Evolutionary conservation across 1,284 basidiomycete genomes (phyloP).

Genomic region (Cerioporus squamosus): DNA sequence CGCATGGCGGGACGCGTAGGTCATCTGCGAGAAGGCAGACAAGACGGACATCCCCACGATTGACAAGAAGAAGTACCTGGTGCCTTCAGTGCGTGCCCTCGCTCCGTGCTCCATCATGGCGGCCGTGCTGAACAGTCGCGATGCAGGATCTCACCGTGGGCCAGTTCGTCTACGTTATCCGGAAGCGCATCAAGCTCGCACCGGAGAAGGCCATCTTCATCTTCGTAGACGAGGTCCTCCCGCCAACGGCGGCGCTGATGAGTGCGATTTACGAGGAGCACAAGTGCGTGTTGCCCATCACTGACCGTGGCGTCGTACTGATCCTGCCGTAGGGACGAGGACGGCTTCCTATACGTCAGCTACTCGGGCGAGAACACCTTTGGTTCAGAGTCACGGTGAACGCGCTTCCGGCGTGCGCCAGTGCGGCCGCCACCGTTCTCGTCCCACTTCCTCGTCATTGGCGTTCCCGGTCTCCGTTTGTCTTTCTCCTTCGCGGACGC

Average conservation of each 20-base stretch:
- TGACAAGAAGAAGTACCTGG: constrained; percentile 99
- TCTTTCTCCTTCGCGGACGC: constrained; percentile 13
- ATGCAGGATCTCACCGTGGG: constrained; percentile 94
- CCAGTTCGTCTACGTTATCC: constrained; percentile 99
- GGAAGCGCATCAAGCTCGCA: constrained; percentile 99
- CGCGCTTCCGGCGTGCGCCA: constrained; percentile 22
- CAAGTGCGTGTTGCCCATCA: constrained; percentile 68
- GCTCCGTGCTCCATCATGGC: constrained; percentile 8
- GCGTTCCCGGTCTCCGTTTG: constrained; percentile 6
- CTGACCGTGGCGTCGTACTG: neutral
- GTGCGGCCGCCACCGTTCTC: neutral
- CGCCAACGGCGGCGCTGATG: constrained; percentile 98
- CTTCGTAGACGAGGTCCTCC: constrained; percentile 98
- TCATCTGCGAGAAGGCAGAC: constrained; percentile 99
- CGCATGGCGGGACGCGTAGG: constrained; percentile 50
- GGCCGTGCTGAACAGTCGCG: constrained; percentile 13
- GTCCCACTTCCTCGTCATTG: neutral
- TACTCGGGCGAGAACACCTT: constrained; percentile 99
- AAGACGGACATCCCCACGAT: constrained; percentile 98
- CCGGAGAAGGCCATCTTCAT: constrained; percentile 99
- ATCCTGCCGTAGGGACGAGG: constrained; percentile 76
- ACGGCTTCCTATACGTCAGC: constrained; percentile 94
- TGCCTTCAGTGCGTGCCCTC: constrained; percentile 79
- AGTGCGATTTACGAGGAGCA: constrained; percentile 99
- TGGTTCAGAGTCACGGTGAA: constrained; percentile 48